Base-by-base conservation (phyloP, 345 rosid genomes). In the Corchorus olitorius region DNA sequence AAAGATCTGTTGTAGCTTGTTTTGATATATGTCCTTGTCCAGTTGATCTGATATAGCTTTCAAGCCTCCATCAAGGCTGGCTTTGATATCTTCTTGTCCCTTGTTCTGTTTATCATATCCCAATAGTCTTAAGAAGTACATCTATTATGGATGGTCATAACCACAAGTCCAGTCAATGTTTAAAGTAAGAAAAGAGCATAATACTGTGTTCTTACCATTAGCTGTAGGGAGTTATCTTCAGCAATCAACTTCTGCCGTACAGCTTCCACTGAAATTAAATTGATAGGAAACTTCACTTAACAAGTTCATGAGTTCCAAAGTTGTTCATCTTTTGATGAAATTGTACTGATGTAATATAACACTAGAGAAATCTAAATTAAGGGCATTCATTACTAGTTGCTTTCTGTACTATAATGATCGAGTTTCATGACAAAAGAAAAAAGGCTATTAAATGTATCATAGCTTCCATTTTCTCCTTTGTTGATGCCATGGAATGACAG, bases 21-120 rank as follows among this genome's bases (percentile, higher is more conserved):
- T 91, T 79, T 83, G 86, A 56, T 73, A 73, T 69, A 65, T 73
- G 71, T 80, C 85, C 78, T 88, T 88, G 81, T 78, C 78, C 74
- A 86, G 70, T 78, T 87, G 92, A 72, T 92, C 88, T n/a, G 89
- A 86, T 76, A 92, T 70, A 55, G 88, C 86, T 84, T 86, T 89
- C 83, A 91, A 83, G 81, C 89, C 81, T 73, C 82, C 91, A 74
- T 82, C 86, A 74, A 91, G 71, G 78, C 87, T 86, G 59, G 78
- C 74, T 88, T 92, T 91, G 72, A 83, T 71, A 73, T 84, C 90
- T 67, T 87, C 93, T 60, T 90, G 94, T 73, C 86, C 90, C 84
- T 89, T 91, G 48, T 76, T 84, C 97, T 94, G 87, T 85, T 78
- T 48, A 76, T 80, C 59, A 77, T 48, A 52, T 77, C 74, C 72